Evolutionary conservation across 2,329 filamentous ascomycete species (phyloP), one percentile per base, ranked within the genome.

Genomic region (Lachnellula occidentalis): DNA sequence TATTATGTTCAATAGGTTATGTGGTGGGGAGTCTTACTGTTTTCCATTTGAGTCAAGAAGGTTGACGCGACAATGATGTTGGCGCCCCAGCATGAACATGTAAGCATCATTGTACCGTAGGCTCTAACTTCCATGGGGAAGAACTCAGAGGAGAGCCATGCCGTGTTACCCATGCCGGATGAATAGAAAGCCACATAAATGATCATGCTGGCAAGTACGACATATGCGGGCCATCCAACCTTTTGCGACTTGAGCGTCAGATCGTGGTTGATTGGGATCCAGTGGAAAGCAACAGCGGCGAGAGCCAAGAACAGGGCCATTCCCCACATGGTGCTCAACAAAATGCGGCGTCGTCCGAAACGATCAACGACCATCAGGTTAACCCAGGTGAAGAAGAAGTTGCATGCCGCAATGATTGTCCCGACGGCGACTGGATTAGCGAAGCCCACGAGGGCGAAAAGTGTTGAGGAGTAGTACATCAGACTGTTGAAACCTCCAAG

Each of bases 61-160:
- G 86, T 80, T 64, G 86, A 78, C 45, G 85, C 55, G 15, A 62
- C 53, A 41, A 59, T 57, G 39, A 59, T 59, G 34, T 58, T 60
- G 6, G 56, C 51, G 74, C 84, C 70, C 80, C 85, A 88, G 67
- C 83, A 84, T 8, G 76, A 78, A 58, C 76, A 80, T 0, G 82
- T 86, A 0, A 81, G 81, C 1, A 86, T 71, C 5, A 82, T 82
- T 0, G 86, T 82, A 37, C 85, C 85, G 65, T 86, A 87, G 3
- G 83, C 81, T 14, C 83, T 74, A 0, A 80, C 69, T 1, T 75
- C 76, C 1, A 77, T 78, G 1, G 81, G 81, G 46, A 86, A 86
- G 19, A 88, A 81, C 58, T 89, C 81, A 72, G 75, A n/a, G 68
- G 51, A 53, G n/a, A 60, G 54, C 58, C 58, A 66, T 15, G 55